Base-by-base conservation (phyloP, 1,139 yeast genomes). In the Lodderomyces jiufengensis region DNA sequence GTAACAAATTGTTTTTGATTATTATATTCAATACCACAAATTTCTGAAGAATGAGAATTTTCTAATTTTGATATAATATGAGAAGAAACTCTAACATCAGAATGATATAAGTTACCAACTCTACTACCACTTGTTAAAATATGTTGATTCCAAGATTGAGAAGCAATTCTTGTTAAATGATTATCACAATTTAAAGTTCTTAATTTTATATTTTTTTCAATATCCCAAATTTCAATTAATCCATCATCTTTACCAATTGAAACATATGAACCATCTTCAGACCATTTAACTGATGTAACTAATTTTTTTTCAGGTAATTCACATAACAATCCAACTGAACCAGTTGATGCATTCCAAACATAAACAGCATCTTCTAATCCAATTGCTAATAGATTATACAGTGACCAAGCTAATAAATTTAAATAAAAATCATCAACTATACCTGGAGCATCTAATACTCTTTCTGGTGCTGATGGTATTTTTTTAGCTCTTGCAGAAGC, bases 401-500 rank as follows among this genome's bases (percentile, higher is more conserved):
- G 67, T 3, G 97, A 88, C 98, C 98, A 92, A 43, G 92, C 80
- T 40, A 92, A 63, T 36, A 92, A 66, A 56, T 88, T 90, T 38
- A 90, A 71, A 57, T 92, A 92, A 58, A 88, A 94, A 61, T 92
- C 98, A 57, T 92, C 97, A 25, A 84, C 76, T 39, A 90, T 72
- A 0, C 96, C 97, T 0, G 98, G 99, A 0, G 98, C 98, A 62
- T 92, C 99, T 32, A 92, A 70, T 1, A 92, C 95, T 47, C 95
- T 74, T 49, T 87, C 96, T 1, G 98, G 97, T 11, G 88, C 87
- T 0, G 87, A 78, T 10, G 95, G 88, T 30, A 92, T 76, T 49
- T 82, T 84, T 47, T 95, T 70, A 32, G 76, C 70, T 42, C 80
- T 65, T 1, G 81, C 80, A 36, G 67, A 62, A 3, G 76, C 78